Evolutionary conservation across 2,329 filamentous ascomycete species (phyloP).

Genomic region (Exophiala mesophila): DNA sequence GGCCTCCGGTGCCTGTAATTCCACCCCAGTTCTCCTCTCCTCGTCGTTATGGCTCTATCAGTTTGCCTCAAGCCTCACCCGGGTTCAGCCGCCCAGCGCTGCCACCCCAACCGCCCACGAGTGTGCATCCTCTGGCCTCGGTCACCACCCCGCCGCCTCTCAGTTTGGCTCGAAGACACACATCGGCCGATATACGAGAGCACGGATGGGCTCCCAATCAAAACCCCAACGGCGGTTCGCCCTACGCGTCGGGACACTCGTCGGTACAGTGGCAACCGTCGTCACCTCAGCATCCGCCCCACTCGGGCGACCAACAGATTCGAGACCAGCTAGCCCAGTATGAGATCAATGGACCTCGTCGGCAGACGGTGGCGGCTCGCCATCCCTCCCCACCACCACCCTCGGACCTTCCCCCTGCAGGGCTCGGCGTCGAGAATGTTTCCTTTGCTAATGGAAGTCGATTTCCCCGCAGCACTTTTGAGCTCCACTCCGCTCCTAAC

Average conservation of each 20-base stretch:
- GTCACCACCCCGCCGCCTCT: conserved; percentile 53
- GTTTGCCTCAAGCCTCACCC: conserved; percentile 63
- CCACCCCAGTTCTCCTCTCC: conserved; percentile 71
- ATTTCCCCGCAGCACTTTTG: conserved; percentile 24
- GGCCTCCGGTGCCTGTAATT: conserved; percentile 23
- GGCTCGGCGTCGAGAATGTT: conserved; percentile 22
- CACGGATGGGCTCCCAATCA: conserved; percentile 63
- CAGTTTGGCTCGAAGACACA: conserved; percentile 78
- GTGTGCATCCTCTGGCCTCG: conserved; percentile 54
- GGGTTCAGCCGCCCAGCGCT: conserved; percentile 67
- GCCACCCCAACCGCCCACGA: conserved; percentile 64
- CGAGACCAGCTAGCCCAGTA: conserved; percentile 61
- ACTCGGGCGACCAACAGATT: conserved; percentile 55
- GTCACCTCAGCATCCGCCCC: conserved; percentile 38
- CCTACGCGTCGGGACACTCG: conserved; percentile 60
- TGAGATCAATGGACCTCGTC: conserved; percentile 55
- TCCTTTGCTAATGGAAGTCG: conserved; percentile 21
- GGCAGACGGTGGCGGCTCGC: conserved; percentile 30
- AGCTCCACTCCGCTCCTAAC: conserved; percentile 51
- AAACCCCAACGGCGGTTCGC: conserved; percentile 47
- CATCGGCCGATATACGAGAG: conserved; percentile 89
- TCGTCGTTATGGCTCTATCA: conserved; percentile 82
- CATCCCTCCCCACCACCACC: conserved; percentile 20
- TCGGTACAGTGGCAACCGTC: conserved; percentile 60
- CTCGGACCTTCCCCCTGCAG: conserved; percentile 18